A percentile compares a stretch with the other conserved stretches of the same genome.
These are phyloP conservation scores for Carex parvula DNA, from an alignment of 176 grass and related monocot species.

Conservation along the genomic window DNA sequence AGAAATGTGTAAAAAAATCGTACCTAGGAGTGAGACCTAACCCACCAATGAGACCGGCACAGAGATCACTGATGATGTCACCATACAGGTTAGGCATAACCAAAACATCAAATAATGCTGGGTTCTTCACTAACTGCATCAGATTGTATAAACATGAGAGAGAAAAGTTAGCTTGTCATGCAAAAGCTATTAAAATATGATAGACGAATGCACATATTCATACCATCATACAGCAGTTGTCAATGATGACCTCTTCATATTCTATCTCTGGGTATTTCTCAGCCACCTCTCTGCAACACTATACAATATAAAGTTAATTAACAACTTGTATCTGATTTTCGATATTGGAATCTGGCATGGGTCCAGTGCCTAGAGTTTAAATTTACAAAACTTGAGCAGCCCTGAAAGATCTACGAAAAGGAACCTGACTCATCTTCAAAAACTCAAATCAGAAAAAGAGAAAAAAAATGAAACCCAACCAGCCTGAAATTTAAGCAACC, in stretches of 20 bases:
- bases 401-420: background rate
- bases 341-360: background rate
- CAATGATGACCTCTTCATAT: constrained; percentile 96
- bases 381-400: background rate
- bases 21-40: constrained; percentile 97
- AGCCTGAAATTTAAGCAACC: background rate
- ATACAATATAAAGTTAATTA: constrained; percentile 16
- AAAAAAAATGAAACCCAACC: background rate
- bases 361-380: background rate
- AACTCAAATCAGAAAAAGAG: background rate
- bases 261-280: constrained; percentile 89
- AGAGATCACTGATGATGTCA: constrained; percentile 98
- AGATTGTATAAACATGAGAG: background rate
- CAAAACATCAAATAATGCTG: constrained; percentile 77
- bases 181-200: background rate
- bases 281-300: constrained; percentile 98
- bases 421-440: background rate
- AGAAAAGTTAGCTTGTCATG: background rate
- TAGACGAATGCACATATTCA: constrained; percentile 11
- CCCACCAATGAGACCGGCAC: constrained; percentile 89
- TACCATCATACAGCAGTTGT: constrained; percentile 99
- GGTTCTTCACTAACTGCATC: constrained; percentile 90
- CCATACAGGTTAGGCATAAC: constrained; percentile 99
- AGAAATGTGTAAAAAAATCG: constrained; percentile 4
- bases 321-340: background rate